Evolutionary conservation across 805 yeast species (phyloP).

Genomic region (Schwanniomyces polymorphus): DNA sequence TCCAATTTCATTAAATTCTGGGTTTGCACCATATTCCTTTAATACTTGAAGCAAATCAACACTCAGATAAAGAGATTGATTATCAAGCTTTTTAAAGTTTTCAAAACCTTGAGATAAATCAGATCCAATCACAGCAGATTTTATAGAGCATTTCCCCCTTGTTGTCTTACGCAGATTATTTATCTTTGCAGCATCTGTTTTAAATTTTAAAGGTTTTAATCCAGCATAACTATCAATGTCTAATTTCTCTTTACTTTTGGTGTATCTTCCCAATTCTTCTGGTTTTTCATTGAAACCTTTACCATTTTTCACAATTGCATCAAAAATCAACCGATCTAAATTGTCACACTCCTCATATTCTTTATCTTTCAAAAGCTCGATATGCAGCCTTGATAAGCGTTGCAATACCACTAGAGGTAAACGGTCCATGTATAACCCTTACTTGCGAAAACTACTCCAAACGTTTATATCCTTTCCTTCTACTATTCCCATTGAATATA

Average conservation of each 20-base stretch:
- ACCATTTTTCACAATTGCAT: neutral
- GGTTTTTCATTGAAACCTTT: constrained; percentile 2
- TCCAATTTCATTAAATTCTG: neutral
- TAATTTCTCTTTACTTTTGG: constrained; percentile 58
- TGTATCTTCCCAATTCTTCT: constrained; percentile 38
- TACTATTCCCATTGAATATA: neutral
- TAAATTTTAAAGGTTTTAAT: constrained; percentile 4
- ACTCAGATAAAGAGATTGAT: constrained; percentile 12
- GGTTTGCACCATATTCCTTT: constrained; percentile 5
- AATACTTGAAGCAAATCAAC: constrained; percentile 13
- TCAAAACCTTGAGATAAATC: constrained; percentile 17
- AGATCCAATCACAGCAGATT: constrained; percentile 13
- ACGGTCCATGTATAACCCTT: neutral
- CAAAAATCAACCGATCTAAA: neutral
- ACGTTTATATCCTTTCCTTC: neutral
- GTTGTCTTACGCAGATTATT: neutral
- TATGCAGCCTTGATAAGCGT: neutral
- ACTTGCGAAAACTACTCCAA: neutral
- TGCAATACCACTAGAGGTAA: neutral
- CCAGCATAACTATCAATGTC: constrained; percentile 9
- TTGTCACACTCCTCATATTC: neutral
- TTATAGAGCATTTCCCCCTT: neutral
- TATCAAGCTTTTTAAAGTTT: constrained; percentile 8
- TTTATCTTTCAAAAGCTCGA: neutral
- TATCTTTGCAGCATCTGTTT: constrained; percentile 2